These are phyloP conservation scores for Mucor ambiguus DNA, from an alignment of 371 early-diverging fungal species.

Conservation along the genomic window DNA sequence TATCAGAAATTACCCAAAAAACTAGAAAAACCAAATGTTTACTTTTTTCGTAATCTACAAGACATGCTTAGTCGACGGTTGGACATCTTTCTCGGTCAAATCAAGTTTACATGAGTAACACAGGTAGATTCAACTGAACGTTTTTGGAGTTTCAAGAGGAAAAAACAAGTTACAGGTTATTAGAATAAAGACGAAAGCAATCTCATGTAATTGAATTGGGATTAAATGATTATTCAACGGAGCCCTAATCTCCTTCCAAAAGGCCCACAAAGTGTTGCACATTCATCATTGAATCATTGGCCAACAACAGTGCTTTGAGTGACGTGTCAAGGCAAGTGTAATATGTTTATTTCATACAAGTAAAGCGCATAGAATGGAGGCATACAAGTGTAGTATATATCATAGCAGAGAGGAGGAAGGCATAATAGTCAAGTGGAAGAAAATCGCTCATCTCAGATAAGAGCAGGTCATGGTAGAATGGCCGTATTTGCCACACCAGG, in stretches of 20 bases:
- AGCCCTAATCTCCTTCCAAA: background rate
- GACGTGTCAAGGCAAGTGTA: background rate
- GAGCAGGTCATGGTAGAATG: background rate
- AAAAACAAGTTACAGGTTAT: background rate
- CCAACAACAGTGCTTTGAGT: constrained; percentile 4
- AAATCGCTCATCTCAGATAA: background rate
- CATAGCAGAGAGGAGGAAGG: background rate
- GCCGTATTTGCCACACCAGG: constrained; percentile 13
- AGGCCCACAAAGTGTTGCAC: background rate
- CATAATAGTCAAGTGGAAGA: background rate
- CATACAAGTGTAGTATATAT: background rate
- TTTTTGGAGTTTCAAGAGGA: background rate
- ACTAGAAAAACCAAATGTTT: background rate
- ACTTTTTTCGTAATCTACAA: background rate
- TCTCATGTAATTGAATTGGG: constrained; percentile 8
- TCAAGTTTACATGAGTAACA: constrained; percentile 1
- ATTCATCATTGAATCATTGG: constrained; percentile 5
- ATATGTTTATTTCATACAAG: background rate
- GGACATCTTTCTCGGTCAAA: background rate
- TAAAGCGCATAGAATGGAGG: background rate
- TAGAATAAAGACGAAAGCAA: background rate
- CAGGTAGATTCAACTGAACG: background rate
- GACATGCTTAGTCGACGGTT: background rate
- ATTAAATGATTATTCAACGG: background rate
- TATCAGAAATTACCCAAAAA: background rate